These are phyloP conservation scores for Wickerhamiella shivajii DNA, from an alignment of 805 yeast species.

Conservation along the genomic window DNA sequence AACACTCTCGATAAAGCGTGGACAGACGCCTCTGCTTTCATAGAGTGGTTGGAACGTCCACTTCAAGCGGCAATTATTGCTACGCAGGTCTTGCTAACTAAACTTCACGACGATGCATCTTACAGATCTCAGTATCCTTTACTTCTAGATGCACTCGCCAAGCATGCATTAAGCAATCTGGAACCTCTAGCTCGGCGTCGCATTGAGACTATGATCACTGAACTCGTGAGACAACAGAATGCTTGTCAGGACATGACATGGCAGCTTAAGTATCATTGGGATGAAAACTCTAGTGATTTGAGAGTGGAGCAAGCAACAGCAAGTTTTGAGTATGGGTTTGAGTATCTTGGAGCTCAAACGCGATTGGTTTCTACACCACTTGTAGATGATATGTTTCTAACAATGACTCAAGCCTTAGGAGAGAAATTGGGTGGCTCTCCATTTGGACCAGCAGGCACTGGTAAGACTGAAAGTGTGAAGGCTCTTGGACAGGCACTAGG, in stretches of 20 bases:
- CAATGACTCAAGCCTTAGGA: constrained; percentile 61
- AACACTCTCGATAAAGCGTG: constrained; percentile 14
- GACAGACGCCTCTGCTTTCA: constrained; percentile 14
- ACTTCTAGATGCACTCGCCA: constrained; percentile 20
- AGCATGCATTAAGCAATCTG: constrained; percentile 21
- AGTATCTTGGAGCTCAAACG: constrained; percentile 63
- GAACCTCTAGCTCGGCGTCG: constrained; percentile 28
- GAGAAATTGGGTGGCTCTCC: constrained; percentile 79
- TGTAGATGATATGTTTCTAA: constrained; percentile 43
- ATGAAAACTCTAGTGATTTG: constrained; percentile 8
- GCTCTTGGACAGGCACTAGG: constrained; percentile 73
- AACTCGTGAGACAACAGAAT: constrained; percentile 44
- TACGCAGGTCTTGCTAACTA: constrained; percentile 7
- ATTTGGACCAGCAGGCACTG: constrained; percentile 95
- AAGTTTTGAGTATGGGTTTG: constrained; percentile 53
- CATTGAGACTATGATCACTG: constrained; percentile 50
- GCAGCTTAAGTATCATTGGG: constrained; percentile 38
- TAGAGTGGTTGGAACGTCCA: constrained; percentile 33
- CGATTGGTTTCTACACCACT: constrained; percentile 66
- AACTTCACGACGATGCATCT: constrained; percentile 12
- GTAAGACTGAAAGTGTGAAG: constrained; percentile 84
- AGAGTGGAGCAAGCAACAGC: constrained; percentile 4
- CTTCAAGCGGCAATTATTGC: constrained; percentile 32
- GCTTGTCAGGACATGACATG: no score
- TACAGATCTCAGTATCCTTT: background rate